Conservation (phyloP, 2,329 filamentous ascomycete species). For the Hirsutella minnesotensis region DNA sequence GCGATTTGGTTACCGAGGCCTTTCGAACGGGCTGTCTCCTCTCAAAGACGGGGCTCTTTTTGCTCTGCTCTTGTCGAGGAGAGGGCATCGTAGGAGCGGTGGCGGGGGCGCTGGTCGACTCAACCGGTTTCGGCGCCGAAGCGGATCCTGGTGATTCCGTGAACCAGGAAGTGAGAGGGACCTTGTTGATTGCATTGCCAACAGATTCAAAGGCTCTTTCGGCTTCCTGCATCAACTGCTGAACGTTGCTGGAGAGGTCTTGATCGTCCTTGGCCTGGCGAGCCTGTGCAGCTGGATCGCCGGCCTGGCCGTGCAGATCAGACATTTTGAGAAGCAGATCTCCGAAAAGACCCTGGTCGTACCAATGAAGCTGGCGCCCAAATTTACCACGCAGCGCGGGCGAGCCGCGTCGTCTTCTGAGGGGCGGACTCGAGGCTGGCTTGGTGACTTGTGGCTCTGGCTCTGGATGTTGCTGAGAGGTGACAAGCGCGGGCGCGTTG, state of each 20-base stretch:
- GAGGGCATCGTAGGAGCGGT: background rate
- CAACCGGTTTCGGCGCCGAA: constrained; percentile 7
- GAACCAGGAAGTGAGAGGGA: constrained; percentile 16
- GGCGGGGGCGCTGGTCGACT: background rate
- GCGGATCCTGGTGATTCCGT: constrained; percentile 7
- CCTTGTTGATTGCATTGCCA: constrained; percentile 27
- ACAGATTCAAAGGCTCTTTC: constrained; percentile 38
- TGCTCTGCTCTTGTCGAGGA: background rate
- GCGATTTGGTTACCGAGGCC: background rate
- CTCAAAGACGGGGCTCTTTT: background rate
- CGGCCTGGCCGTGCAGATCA: background rate
- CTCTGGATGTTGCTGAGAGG: no score
- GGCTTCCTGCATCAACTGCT: constrained; percentile 35
- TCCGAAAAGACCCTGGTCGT: background rate
- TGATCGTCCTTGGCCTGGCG: background rate
- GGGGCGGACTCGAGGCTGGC: no score
- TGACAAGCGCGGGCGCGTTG: background rate
- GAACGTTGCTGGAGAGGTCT: constrained; percentile 23
- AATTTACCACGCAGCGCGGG: no score
- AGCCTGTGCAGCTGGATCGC: no score
- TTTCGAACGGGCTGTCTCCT: background rate
- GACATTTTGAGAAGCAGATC: background rate
- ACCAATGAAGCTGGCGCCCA: no score
- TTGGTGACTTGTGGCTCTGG: no score
- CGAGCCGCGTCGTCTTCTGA: no score